phyloP scores from a whole-genome alignment of 768 basidiomycete genomes.

The Russula earlei region DNA sequence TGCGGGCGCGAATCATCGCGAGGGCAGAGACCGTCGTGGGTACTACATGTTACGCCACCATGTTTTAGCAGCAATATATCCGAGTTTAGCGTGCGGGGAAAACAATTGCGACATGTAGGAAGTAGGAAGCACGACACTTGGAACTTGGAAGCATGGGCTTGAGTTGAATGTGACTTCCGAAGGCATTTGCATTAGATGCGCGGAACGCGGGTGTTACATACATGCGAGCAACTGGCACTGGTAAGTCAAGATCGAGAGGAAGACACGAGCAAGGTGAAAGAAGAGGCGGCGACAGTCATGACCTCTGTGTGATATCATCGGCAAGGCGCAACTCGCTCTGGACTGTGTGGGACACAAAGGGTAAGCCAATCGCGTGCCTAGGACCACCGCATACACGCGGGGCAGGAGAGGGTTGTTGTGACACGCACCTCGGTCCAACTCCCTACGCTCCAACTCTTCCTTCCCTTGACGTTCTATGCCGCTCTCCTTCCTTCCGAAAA shows the following conservation, averaged over 20 bases:
- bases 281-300: neutral
- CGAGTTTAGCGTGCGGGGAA: neutral
- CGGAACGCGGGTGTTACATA: constrained; percentile 7
- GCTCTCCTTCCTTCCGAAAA: constrained; percentile 16
- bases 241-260: neutral
- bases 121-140: neutral
- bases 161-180: neutral
- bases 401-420: too few relatives aligned
- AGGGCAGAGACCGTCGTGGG: too few relatives aligned
- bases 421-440: constrained; percentile 11
- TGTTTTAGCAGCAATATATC: neutral
- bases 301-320: neutral
- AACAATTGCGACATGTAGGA: neutral
- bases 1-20: neutral
- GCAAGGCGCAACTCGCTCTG: neutral
- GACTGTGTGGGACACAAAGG: neutral
- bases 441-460: constrained; percentile 12
- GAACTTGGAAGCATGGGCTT: neutral
- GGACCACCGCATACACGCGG: too few relatives aligned
- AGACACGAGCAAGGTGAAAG: neutral
- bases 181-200: neutral
- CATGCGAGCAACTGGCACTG: neutral
- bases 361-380: too few relatives aligned
- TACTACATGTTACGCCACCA: neutral
- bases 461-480: constrained; percentile 10